Evolutionary conservation across 1,284 basidiomycete genomes (phyloP), one percentile per base, ranked within the genome.

Genomic region (Lentinula novae-zelandiae): DNA sequence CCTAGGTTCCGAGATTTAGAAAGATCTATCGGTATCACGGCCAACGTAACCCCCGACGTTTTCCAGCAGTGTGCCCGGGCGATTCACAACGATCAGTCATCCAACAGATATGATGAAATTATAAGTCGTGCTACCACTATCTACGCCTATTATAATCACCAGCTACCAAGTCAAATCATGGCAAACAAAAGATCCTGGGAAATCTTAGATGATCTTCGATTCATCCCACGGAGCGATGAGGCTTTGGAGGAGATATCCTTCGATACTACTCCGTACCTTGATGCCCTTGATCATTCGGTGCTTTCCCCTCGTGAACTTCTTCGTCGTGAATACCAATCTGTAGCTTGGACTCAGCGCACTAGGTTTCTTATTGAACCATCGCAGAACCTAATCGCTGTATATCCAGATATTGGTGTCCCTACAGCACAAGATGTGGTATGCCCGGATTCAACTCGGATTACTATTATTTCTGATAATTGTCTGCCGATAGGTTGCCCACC

Each of bases 331-430:
- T 52, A 51, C 22, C 20, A 36, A 7, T 2, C 48, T 15, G 33
- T 58, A 12, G 57, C 57, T n/a, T 58, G 57, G 57, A 58, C 57
- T 13, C 57, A 52, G 40, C 57, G 57, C 8, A 15, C 17, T 5
- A 33, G 22, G 17, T 58, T 58, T 27, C 20, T 39, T 8, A 34
- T 58, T 9, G 15, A 36, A 27, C 57, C 57, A 33, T 15, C 48
- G 17, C 38, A 3, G 15, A 34, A 58, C 44, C 40, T 58, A 6
- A 33, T 33, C 2, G 49, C 57, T 20, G 57, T 58, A 4, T 42
- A 58, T 52, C 38, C 49, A 27, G 13, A 40, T 13, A 33, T 58
- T 15, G 57, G 57, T 13, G 33, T 33, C 6, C 57, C 57, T 51
- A 58, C 57, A 31, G 49, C 49, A 51, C 36, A 31, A 27, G 36